Base-by-base conservation (phyloP, 352 stramenopile genomes). In the Aphanomyces cochlioides region DNA sequence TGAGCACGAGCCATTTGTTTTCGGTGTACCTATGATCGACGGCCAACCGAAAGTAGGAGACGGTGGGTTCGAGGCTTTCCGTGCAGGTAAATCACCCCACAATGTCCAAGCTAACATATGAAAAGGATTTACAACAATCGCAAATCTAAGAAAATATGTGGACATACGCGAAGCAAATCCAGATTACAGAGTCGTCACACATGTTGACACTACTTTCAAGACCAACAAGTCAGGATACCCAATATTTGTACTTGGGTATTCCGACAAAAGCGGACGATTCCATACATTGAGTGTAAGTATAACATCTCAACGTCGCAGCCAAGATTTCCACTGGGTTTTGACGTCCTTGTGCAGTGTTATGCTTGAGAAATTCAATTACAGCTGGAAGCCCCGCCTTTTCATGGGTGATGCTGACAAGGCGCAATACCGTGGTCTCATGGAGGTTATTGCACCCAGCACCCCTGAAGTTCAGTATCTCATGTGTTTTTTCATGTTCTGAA, bases 331-430 rank as follows among this genome's bases (percentile, higher is more conserved):
- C 13, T 53, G 45, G 45, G 13, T 53, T 28, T 28, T 28, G 28
- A 28, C 28, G 2, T 28, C 28, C 28, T 28, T 28, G 28, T 28
- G 1, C 28, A 28, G 28, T 28, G 28, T 28, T 28, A 28, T 28
- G 28, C 28, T 28, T 28, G 28, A 0, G 28, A 28, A 28, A 2
- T 28, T 53, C 13, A 53, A 53, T 53, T 53, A 53, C n/a, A 19
- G 13, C 13, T 53, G 45, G 45, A 19, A 19, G 45, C 45, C 45
- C 13, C 13, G 13, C 13, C 13, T 15, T 1, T 19, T 53, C n/a
- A 53, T 53, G 45, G 45, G 45, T 53, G 45, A 53, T 19, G 45
- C 13, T n/a, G 45, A 53, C 45, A 53, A 53, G 45, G 45, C 45
- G 1, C 45, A 53, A 53, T 53, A n/a, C 45, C n/a, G 13, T n/a